Base-by-base conservation (phyloP, 148 eudicot species). In the Talinum fruticosum region DNA sequence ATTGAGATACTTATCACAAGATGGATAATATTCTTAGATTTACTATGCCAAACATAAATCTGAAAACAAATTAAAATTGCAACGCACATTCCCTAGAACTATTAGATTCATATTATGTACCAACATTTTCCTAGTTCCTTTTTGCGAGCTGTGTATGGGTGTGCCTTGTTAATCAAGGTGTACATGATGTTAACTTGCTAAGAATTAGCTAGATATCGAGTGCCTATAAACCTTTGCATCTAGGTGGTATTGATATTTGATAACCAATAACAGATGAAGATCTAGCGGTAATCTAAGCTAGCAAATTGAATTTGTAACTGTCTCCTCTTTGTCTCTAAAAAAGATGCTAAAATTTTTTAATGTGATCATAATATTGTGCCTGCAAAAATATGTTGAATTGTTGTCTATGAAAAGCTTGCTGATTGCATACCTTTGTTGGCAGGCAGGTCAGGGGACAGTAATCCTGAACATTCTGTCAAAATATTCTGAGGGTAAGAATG, bases 371-470 rank as follows among this genome's bases (percentile, higher is more conserved):
- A n/a, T n/a, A 4, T 57, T 41, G 64, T 16, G 32, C 68, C 30
- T 18, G 13, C 13, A 5, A 35, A 34, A 53, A 21, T 62, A 16
- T 34, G 34, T 19, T 62, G 4, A 54, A 21, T 66, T 32, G 16
- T 28, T 68, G 53, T 30, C 18, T 49, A 37, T 32, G 37, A 68
- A 70, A 73, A 35, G 38, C 15, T 54, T 47, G 68, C 70, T 78
- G 35, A 57, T 73, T 33, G 14, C 45, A 10, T 44, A 36, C 59
- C 57, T 47, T 72, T 57, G 68, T 72, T 54, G 78, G 38, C 80
- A 96, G 99, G 92, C 93, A 79, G 90, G 97, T 80, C 89, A 84
- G 87, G 97, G 98, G 69, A 84, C 93, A 70, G 87, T 96, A 81
- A 92, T 96, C 71, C 88, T 96, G 59, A 96, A 91, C 84, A 86